Conservation (phyloP, 768 basidiomycete genomes). For the Tricholomella constricta region DNA sequence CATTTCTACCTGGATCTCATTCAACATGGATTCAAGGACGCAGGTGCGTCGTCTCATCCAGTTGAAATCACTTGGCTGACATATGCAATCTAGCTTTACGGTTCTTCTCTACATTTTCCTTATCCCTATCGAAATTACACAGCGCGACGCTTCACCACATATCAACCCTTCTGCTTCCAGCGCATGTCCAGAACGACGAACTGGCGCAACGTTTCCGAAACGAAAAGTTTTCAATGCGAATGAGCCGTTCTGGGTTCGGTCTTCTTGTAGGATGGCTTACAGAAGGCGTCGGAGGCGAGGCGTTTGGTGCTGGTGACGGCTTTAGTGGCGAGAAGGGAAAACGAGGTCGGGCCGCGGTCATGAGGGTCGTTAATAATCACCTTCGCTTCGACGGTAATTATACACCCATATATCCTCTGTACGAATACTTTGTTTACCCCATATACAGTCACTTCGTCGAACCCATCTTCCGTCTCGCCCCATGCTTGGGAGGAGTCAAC, state of each 20-base stretch:
- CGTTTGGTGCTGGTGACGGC: slow-evolving; percentile 76
- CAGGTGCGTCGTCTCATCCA: slow-evolving; percentile 54
- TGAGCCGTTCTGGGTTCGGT: slow-evolving; percentile 90
- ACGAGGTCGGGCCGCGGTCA: slow-evolving; percentile 84
- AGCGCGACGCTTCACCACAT: slow-evolving; percentile 73
- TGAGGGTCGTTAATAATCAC: slow-evolving; percentile 94
- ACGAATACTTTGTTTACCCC: slow-evolving; percentile 21
- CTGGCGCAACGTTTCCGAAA: slow-evolving; percentile 82
- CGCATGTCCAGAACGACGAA: slow-evolving; percentile 83
- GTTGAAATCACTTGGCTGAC: slow-evolving; percentile 13
- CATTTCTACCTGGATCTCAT: slow-evolving; percentile 97
- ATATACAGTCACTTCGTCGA: slow-evolving; percentile 66
- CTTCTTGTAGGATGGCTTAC: slow-evolving; percentile 95
- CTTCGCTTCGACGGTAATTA: slow-evolving; percentile 83
- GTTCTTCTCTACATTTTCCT: slow-evolving; percentile 74
- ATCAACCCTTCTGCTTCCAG: slow-evolving; percentile 75
- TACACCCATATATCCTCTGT: slow-evolving; percentile 3
- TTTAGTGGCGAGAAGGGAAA: slow-evolving; percentile 82
- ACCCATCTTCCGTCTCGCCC: slow-evolving; percentile 60
- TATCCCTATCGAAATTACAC: slow-evolving; percentile 67
- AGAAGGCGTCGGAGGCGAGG: slow-evolving; percentile 86
- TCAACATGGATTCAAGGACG: slow-evolving; percentile 85
- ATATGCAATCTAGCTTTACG: slow-evolving; percentile 54
- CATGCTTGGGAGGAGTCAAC: slow-evolving; percentile 85
- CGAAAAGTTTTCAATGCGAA: slow-evolving; percentile 87